phyloP scores from a whole-genome alignment of 2,329 filamentous ascomycete genomes.

The Metarhizium guizhouense region DNA sequence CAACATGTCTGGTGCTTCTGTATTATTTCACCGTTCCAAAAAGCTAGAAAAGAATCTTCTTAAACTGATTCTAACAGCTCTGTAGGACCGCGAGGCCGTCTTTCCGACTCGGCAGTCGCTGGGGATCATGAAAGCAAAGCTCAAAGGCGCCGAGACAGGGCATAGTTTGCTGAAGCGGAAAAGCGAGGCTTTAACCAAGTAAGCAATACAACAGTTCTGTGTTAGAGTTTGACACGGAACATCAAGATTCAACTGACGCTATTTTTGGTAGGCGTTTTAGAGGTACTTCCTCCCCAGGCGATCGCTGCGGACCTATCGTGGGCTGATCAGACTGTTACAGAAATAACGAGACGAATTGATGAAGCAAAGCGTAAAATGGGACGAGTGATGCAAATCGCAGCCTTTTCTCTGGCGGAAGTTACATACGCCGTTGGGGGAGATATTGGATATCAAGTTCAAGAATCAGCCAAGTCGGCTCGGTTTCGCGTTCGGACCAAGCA shows the following conservation, averaged over 20 bases:
- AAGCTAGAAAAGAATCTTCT: not conserved
- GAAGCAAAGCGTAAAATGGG: conserved; percentile 99
- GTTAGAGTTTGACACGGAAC: not conserved
- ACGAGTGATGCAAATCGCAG: conserved; percentile 96
- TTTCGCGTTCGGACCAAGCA: conserved; percentile 93
- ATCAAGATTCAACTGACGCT: not conserved
- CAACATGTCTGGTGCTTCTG: conserved; percentile 25
- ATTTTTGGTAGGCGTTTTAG: conserved; percentile 4
- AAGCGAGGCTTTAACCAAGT: conserved; percentile 97
- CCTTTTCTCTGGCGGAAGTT: conserved; percentile 94
- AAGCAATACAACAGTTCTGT: conserved; percentile 20
- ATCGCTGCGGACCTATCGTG: conserved; percentile 59
- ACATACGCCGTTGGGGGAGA: conserved; percentile 94
- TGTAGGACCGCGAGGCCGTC: conserved; percentile 84
- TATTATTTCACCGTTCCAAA: conserved; percentile 7
- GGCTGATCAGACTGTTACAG: conserved; percentile 32
- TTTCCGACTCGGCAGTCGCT: conserved; percentile 97
- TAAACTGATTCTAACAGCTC: not conserved
- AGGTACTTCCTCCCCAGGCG: conserved; percentile 45
- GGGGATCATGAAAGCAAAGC: conserved; percentile 94
- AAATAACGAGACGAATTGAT: conserved; percentile 94
- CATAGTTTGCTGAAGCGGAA: conserved; percentile 96
- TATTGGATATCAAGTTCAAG: conserved; percentile 94
- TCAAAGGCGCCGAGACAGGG: conserved; percentile 86
- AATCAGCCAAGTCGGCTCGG: conserved; percentile 84